Evolutionary conservation across 2,329 filamentous ascomycete genomes (phyloP), one percentile per base, ranked within the genome.

Genomic region (Diaporthe aspalathi): DNA sequence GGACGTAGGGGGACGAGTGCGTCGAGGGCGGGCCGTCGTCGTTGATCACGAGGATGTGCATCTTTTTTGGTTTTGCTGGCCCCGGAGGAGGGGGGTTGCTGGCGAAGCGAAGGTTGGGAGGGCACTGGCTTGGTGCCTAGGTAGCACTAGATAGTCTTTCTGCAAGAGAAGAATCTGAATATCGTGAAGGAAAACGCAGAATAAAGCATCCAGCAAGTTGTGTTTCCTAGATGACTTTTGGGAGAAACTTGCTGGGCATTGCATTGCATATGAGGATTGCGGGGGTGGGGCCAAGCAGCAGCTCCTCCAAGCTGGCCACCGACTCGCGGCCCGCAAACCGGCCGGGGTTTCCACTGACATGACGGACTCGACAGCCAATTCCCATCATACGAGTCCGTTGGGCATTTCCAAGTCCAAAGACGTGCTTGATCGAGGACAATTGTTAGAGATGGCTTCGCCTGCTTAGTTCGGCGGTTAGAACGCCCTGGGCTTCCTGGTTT

Each of bases 11-110:
- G 56, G 93, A 94, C 49, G 93, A 93, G 78, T 92, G 89, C 72
- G 91, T 88, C 40, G 92, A 94, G 74, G 93, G 93, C 67, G 93
- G 93, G 20, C 93, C 93, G 83, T 95, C 93, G 79, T 95, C 93
- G 84, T 95, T 95, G 75, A 90, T 90, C 69, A 93, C 84, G 76
- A 90, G 87, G 76, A 90, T 90, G 77, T 90, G 88, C 88, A 90
- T 90, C 71, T 77, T 82, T 90, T 70, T 77, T 82, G 74, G 43
- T 16, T 38, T 45, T 38, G 2, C 20, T 5, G 35, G 49, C 40
- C 43, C 24, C 22, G 24, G 32, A 32, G 22, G 53, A 17, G 27
- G 52, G 38, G 11, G 14, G 17, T 11, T 17, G 49, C 38, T n/a
- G 49, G 12, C 27, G 43, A 32, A 24, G 12, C 11, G 35, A 11